phyloP scores from a whole-genome alignment of 192 early-diverging fungal species.

The Coemansia sp. region DNA sequence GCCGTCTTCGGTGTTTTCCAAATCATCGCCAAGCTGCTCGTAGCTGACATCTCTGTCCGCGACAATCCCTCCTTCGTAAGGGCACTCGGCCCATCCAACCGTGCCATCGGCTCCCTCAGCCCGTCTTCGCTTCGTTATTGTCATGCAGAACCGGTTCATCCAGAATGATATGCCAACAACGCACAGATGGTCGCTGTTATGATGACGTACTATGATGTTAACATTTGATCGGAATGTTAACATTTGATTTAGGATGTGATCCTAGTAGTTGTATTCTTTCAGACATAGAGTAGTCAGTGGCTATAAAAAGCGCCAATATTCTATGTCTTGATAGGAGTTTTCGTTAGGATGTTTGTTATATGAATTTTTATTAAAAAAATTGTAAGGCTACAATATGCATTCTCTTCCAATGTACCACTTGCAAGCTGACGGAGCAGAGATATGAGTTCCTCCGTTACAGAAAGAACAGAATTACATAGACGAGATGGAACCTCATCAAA shows the following conservation, averaged over 20 bases:
- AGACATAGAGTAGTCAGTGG: too few relatives aligned
- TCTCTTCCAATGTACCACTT: too few relatives aligned
- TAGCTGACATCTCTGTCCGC: neutral
- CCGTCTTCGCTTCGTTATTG: neutral
- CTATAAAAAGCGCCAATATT: too few relatives aligned
- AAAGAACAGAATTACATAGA: neutral
- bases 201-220: too few relatives aligned
- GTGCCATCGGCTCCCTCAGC: neutral
- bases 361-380: too few relatives aligned
- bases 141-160: constrained; percentile 5
- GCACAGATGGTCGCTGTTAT: neutral
- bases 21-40: neutral
- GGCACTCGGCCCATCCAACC: neutral
- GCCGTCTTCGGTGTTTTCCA: neutral
- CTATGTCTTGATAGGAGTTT: too few relatives aligned
- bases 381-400: too few relatives aligned
- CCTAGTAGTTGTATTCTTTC: too few relatives aligned
- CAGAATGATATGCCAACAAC: neutral
- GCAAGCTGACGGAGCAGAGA: neutral
- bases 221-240: too few relatives aligned
- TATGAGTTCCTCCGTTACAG: neutral
- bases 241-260: too few relatives aligned
- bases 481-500: neutral
- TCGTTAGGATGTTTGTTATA: too few relatives aligned
- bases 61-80: neutral